These are phyloP conservation scores for Ogataea salicorniae DNA, from an alignment of 805 yeast genomes.

Conservation along the genomic window DNA sequence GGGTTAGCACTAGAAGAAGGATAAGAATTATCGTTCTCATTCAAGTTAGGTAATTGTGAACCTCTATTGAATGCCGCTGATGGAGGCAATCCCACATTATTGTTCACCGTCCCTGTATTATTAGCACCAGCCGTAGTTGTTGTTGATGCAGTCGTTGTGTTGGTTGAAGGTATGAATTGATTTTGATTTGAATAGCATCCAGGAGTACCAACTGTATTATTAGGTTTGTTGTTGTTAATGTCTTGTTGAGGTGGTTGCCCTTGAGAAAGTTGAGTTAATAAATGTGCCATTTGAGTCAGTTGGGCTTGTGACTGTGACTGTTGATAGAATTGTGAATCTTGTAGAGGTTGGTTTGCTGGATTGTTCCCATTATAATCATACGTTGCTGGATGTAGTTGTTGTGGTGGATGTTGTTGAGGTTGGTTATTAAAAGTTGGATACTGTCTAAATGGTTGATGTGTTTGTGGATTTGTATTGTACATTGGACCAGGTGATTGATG, in stretches of 20 bases:
- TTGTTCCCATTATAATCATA: no score
- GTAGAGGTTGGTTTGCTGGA: background rate
- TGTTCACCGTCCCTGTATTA: background rate
- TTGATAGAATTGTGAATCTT: background rate
- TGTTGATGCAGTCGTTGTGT: slow-evolving; percentile 1
- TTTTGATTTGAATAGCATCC: background rate
- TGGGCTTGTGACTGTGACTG: slow-evolving; percentile 1
- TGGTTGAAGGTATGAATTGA: background rate
- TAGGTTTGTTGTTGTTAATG: background rate
- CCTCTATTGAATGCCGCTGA: no score
- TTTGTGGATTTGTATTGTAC: background rate
- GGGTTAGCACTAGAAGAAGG: slow-evolving; percentile 10
- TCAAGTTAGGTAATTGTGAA: slow-evolving; percentile 7
- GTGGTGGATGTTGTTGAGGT: no score
- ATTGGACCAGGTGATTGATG: background rate
- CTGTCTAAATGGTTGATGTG: no score
- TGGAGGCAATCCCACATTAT: no score
- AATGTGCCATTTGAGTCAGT: slow-evolving; percentile 9
- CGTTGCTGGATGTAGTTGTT: no score
- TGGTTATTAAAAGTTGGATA: no score
- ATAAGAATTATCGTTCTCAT: slow-evolving; percentile 5
- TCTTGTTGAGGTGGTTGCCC: slow-evolving; percentile 1
- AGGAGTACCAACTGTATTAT: background rate
- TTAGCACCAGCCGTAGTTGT: background rate
- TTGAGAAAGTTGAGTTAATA: slow-evolving; percentile 8